Evolutionary conservation across 2,329 filamentous ascomycete species (phyloP).

Genomic region (Plenodomus tracheiphilus): DNA sequence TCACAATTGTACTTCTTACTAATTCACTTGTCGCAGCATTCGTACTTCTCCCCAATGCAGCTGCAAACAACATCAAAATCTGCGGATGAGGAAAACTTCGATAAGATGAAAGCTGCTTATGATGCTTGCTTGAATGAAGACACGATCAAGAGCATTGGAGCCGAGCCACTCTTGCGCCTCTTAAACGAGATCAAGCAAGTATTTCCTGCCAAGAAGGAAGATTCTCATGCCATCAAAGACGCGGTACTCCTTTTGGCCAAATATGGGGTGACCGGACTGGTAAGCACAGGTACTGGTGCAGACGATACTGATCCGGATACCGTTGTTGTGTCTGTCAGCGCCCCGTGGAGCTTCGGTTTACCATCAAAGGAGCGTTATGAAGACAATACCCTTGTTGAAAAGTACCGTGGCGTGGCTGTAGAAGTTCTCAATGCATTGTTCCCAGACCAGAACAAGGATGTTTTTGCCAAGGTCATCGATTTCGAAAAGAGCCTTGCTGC

Average conservation of each 20-base stretch:
- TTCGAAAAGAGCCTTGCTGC: slow-evolving; percentile 66
- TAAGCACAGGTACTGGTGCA: slow-evolving; percentile 36
- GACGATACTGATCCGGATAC: slow-evolving; percentile 61
- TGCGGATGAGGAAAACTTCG: slow-evolving; percentile 65
- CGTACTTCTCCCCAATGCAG: slow-evolving; percentile 51
- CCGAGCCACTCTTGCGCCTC: slow-evolving; percentile 59
- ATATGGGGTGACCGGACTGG: slow-evolving; percentile 47
- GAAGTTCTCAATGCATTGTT: slow-evolving; percentile 25
- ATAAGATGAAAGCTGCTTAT: slow-evolving; percentile 67
- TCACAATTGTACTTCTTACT: not conserved
- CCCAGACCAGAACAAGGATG: slow-evolving; percentile 37
- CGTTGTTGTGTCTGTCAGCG: slow-evolving; percentile 54
- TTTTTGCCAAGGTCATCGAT: slow-evolving; percentile 43
- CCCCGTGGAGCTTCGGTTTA: slow-evolving; percentile 52
- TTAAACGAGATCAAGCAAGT: slow-evolving; percentile 54
- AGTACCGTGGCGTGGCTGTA: slow-evolving; percentile 29
- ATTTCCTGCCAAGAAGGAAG: slow-evolving; percentile 13
- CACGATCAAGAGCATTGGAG: slow-evolving; percentile 58
- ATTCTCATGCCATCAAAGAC: slow-evolving; percentile 42
- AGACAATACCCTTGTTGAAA: slow-evolving; percentile 38
- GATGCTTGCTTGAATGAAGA: slow-evolving; percentile 67
- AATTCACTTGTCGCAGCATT: slow-evolving; percentile 46
- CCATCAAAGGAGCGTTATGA: slow-evolving; percentile 44
- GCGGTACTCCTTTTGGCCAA: slow-evolving; percentile 53
- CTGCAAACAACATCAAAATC: slow-evolving; percentile 41